Evolutionary conservation across 495 filamentous ascomycete genomes (phyloP).

Genomic region (Xylaria curta): DNA sequence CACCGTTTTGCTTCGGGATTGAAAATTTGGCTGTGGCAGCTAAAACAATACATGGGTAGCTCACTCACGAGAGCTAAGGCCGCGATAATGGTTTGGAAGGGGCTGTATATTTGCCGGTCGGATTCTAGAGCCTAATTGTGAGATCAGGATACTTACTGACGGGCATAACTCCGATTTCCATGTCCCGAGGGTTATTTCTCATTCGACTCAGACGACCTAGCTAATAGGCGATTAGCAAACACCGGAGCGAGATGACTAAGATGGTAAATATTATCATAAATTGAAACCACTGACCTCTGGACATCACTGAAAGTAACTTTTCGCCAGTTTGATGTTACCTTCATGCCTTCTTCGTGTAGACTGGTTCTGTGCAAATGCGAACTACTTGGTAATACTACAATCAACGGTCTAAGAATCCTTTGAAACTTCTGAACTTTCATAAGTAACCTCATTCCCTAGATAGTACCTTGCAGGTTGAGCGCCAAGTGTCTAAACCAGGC

Average conservation of each 20-base stretch:
- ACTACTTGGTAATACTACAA: too few species aligned
- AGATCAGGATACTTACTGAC: not conserved
- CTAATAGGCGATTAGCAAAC: too few species aligned
- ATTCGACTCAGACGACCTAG: too few species aligned
- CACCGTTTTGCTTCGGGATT: not conserved
- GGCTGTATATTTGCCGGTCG: not conserved
- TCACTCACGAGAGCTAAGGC: not conserved
- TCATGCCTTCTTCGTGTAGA: too few species aligned
- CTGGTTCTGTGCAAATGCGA: too few species aligned
- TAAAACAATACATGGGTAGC: not conserved
- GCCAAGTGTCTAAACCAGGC: too few species aligned
- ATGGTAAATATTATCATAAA: not conserved
- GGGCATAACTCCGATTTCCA: too few species aligned
- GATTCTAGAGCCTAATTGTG: not conserved
- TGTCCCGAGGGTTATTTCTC: too few species aligned
- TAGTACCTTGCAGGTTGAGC: too few species aligned
- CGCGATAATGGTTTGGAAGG: not conserved
- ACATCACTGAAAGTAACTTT: not conserved
- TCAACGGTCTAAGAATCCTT: not conserved
- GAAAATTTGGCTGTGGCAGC: not conserved
- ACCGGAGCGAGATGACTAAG: too few species aligned
- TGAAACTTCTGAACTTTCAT: too few species aligned
- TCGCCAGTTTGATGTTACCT: not conserved
- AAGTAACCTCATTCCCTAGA: too few species aligned
- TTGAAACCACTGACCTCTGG: not conserved